Base-by-base conservation (phyloP, 2,329 filamentous ascomycete species). In the Aspergillus sp. region DNA sequence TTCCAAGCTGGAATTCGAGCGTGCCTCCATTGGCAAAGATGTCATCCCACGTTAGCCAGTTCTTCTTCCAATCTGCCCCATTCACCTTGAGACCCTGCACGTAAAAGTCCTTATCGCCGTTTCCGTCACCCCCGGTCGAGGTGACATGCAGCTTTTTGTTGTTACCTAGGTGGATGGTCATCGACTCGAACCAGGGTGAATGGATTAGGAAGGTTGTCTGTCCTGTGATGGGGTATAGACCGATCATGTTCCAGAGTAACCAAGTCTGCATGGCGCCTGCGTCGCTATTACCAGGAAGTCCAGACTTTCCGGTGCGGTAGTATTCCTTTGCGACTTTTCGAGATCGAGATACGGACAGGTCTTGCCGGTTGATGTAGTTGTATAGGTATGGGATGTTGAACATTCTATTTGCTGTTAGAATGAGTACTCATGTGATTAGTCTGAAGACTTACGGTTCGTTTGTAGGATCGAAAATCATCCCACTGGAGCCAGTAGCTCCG, bases 191-290 rank as follows among this genome's bases (percentile, higher is more conserved):
- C 79, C 79, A 85, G 0, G 82, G 82, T 6, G 78, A 79, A 3
- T 77, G 77, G 41, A 86, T 71, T 11, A 86, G 68, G 59, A 86
- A 86, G 1, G 79, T 83, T 0, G 81, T 81, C 67, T 86, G 83
- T 0, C 81, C 82, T 0, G 82, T 84, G 49, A 87, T 68, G 1
- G 83, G 83, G 51, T 85, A 86, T 27, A 86, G 65, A 2, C 83
- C 83, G 32, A 86, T 74, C 75, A 85, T 84, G 49, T 78, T 79
- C 79, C 83, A 87, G 7, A 85, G 64, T 3, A 85, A 62, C 78
- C 82, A 86, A 6, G 77, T 81, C 58, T 88, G 82, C 83, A 88
- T 86, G 10, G 84, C 81, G 6, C 85, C 85, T 2, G 82, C 82
- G 59, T 88, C 85, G 36, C 77, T 81, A 61, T 88, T 87, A 0